These are phyloP conservation scores for Dictyostelium firmibasis DNA, from an alignment of 78 protist genomes.

Conservation along the genomic window DNA sequence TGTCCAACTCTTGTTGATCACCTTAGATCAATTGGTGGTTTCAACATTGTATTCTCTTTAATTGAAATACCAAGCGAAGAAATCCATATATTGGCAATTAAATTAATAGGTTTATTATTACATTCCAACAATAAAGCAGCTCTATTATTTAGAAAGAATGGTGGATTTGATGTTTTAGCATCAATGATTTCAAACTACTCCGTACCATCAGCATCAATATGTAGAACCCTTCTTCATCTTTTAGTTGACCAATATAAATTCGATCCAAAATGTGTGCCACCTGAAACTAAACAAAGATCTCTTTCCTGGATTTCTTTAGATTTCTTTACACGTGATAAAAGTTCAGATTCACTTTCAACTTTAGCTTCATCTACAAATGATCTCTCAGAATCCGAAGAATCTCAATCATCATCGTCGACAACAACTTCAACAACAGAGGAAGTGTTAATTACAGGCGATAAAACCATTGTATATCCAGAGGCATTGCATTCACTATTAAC, in stretches of 20 bases:
- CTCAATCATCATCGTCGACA: background rate
- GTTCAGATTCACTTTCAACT: slow-evolving; percentile 24
- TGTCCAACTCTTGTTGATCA: slow-evolving; percentile 42
- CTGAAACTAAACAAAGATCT: slow-evolving; percentile 69
- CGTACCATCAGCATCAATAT: slow-evolving; percentile 16
- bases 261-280: slow-evolving; percentile 64
- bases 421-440: background rate
- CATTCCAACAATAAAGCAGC: slow-evolving; percentile 61
- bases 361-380: background rate
- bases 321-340: slow-evolving; percentile 69
- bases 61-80: slow-evolving; percentile 66
- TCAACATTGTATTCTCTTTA: slow-evolving; percentile 64
- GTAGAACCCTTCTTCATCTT: slow-evolving; percentile 1
- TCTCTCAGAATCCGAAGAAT: background rate
- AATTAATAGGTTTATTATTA: slow-evolving; percentile 36
- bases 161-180: slow-evolving; percentile 61
- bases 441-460: background rate
- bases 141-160: slow-evolving; percentile 40
- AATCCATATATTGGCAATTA: slow-evolving; percentile 36
- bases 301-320: slow-evolving; percentile 55
- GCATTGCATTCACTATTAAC: slow-evolving; percentile 34
- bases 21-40: slow-evolving; percentile 63
- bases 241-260: slow-evolving; percentile 61
- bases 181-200: slow-evolving; percentile 9
- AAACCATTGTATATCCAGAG: slow-evolving; percentile 67